A percentile compares a stretch with the other conserved stretches of the same genome.
These are phyloP conservation scores for Solanum sejunctum DNA, from an alignment of 257 asterid species.

Conservation along the genomic window DNA sequence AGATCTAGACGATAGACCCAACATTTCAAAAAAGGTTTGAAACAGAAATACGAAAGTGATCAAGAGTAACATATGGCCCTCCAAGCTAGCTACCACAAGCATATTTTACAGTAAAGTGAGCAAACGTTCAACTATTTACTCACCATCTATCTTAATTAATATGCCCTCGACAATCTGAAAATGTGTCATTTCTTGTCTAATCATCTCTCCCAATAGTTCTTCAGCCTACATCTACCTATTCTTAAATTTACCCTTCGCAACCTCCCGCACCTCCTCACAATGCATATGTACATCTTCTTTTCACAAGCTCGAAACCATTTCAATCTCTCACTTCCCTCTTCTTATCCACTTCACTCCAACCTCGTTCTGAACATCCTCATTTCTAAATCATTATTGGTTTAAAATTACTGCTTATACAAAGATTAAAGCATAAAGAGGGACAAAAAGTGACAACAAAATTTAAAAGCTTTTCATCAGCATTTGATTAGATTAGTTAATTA, in stretches of 20 bases:
- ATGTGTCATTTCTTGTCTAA: not conserved
- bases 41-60: not conserved
- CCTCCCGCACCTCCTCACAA: not conserved
- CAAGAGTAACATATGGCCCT: not conserved
- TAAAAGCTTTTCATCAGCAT: not conserved
- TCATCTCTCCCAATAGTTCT: not conserved
- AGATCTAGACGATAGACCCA: no score
- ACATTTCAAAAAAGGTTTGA: not conserved
- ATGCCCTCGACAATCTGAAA: not conserved
- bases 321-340: not conserved
- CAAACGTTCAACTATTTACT: not conserved
- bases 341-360: not conserved
- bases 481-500: not conserved
- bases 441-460: not conserved
- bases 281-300: not conserved
- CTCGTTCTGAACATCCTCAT: not conserved
- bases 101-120: not conserved
- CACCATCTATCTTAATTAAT: not conserved
- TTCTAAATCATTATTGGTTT: not conserved
- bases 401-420: not conserved
- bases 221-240: not conserved
- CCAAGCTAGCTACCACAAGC: not conserved
- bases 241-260: not conserved
- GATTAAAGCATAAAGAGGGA: not conserved
- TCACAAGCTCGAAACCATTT: not conserved